Percentiles rank a stretch among this genome's conserved stretches.
Evolutionary conservation across 768 basidiomycete species (phyloP).

Genomic region (Hemileccinum rubropunctum): DNA sequence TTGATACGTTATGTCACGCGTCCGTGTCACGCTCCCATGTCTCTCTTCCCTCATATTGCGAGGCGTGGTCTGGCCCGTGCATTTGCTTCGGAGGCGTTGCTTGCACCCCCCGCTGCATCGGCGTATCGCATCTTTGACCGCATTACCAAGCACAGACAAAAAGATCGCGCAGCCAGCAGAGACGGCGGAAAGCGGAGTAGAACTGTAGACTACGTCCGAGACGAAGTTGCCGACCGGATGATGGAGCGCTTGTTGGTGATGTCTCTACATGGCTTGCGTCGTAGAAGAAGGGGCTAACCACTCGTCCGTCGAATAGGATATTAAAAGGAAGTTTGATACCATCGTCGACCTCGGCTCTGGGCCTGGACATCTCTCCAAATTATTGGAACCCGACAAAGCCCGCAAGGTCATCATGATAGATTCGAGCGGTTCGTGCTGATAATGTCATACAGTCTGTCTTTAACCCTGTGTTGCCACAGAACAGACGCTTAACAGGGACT

Average conservation of each 20-base stretch:
- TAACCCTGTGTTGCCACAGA: constrained; percentile 40
- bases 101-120: constrained; percentile 39
- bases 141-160: constrained; percentile 70
- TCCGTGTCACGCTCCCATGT: constrained; percentile 12
- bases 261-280: constrained; percentile 6
- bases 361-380: constrained; percentile 86
- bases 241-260: constrained; percentile 84
- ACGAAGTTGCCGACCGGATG: constrained; percentile 88
- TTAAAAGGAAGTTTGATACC: constrained; percentile 76
- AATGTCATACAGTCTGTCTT: background rate
- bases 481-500: constrained; percentile 69
- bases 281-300: constrained; percentile 2
- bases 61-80: constrained; percentile 30
- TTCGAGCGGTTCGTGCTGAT: constrained; percentile 61
- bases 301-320: constrained; percentile 57
- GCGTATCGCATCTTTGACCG: constrained; percentile 88
- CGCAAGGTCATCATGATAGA: constrained; percentile 83
- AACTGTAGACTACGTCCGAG: constrained; percentile 87
- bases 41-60: background rate
- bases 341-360: constrained; percentile 90
- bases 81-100: constrained; percentile 48
- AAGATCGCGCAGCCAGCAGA: constrained; percentile 63
- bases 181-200: constrained; percentile 60
- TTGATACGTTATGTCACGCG: constrained; percentile 11
- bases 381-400: constrained; percentile 66